Evolutionary conservation across 148 eudicot species (phyloP), one percentile per base, ranked within the genome.

Genomic region (Persicaria maculosa): DNA sequence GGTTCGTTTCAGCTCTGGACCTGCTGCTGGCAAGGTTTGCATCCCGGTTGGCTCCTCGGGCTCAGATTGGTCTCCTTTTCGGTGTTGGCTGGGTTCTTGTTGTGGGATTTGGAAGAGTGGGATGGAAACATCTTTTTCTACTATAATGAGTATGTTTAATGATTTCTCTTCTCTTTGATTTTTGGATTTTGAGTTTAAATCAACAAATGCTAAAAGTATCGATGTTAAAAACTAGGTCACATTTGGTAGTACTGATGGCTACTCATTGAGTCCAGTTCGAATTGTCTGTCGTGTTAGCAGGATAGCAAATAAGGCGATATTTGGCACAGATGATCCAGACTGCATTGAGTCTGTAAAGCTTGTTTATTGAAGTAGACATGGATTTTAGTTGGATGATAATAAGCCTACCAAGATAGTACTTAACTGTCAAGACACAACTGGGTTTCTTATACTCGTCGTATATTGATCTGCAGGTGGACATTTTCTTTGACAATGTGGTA

Each of bases 391-490:
- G 40, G 40, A 31, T 31, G 40, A 31, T 31, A 31, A 31, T 31
- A 31, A 31, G 3, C 40, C 40, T 31, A 31, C 40, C 40, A 31
- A 31, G 40, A 31, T 31, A 31, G 40, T 31, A 31, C 2, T 2
- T 31, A 31, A 31, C 40, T 31, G 40, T 31, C 3, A 48, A 48
- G 14, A 48, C 52, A 48, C 2, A 3, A n/a, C 16, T 25, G 31
- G 44, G 31, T 47, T 8, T 17, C 74, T 71, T 36, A 11, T 7
- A 40, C 72, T 68, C 40, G 72, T 7, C 20, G 9, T 10, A 19
- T 19, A 44, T 12, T 74, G 47, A 50, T 75, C 20, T 87, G 76
- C 91, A 90, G 94, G 80, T 90, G 94, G 94, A 86, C 94, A 40
- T 90, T 84, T 73, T 50, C 82, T 17, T 78, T 90, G 70, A 86